Conservation (phyloP, 2,329 filamentous ascomycete genomes). For the Allantophomopsis cytisporea region DNA sequence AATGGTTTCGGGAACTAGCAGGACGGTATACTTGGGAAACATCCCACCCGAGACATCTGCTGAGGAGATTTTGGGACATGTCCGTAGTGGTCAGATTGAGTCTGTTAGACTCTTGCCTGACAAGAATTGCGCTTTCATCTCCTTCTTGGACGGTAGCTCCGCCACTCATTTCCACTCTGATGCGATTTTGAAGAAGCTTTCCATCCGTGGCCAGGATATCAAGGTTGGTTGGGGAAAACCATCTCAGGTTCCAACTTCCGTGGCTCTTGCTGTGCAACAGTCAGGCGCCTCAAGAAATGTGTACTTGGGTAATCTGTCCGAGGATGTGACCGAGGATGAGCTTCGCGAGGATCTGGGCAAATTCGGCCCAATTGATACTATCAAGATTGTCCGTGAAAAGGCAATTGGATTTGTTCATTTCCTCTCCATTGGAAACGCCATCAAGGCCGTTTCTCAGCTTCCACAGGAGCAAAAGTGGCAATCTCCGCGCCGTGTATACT, state of each 20-base stretch:
- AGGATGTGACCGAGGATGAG: slow-evolving; percentile 85
- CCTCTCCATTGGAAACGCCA: slow-evolving; percentile 91
- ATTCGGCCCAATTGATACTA: slow-evolving; percentile 90
- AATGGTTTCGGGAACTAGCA: slow-evolving; percentile 78
- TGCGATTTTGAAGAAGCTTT: slow-evolving; percentile 98
- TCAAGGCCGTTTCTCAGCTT: slow-evolving; percentile 94
- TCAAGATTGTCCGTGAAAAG: slow-evolving; percentile 97
- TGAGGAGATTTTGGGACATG: slow-evolving; percentile 92
- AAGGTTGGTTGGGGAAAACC: slow-evolving; percentile 99
- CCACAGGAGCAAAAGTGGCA: slow-evolving; percentile 97
- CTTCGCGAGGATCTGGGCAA: slow-evolving; percentile 90
- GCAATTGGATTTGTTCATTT: slow-evolving; percentile 97
- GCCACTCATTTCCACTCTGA: slow-evolving; percentile 99
- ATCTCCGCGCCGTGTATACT: slow-evolving; percentile 88
- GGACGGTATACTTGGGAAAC: slow-evolving; percentile 94
- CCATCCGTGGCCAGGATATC: slow-evolving; percentile 97
- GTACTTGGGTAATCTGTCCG: slow-evolving; percentile 84
- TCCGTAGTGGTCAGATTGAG: slow-evolving; percentile 95
- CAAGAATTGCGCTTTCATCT: slow-evolving; percentile 99
- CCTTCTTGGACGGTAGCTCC: slow-evolving; percentile 93
- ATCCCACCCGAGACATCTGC: slow-evolving; percentile 96
- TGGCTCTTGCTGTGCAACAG: slow-evolving; percentile 94
- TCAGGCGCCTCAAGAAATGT: slow-evolving; percentile 95
- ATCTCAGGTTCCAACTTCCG: slow-evolving; percentile 92
- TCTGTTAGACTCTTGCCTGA: slow-evolving; percentile 94